Evolutionary conservation across 1,139 yeast species (phyloP).

Genomic region (Arxiozyma slooffiae): DNA sequence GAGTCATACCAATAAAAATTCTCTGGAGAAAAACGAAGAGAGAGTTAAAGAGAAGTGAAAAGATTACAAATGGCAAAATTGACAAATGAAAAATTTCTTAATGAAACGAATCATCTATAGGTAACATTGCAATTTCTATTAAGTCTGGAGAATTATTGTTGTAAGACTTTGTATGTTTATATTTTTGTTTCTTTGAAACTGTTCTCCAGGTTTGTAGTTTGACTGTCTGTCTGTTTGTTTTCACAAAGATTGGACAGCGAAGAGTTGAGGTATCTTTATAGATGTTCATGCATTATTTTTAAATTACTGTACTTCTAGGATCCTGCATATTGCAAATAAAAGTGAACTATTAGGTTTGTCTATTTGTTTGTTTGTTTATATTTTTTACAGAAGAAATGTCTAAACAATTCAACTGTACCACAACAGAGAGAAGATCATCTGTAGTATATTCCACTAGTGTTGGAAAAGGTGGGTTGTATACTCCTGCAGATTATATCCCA

Average conservation of each 20-base stretch:
- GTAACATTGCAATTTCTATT: neutral
- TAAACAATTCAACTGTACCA: constrained; percentile 25
- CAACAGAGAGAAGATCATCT: constrained; percentile 26
- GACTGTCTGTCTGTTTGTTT: neutral
- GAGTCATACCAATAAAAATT: too few relatives aligned
- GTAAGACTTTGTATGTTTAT: too few relatives aligned
- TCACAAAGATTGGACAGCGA: neutral
- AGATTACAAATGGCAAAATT: neutral
- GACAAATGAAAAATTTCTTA: neutral
- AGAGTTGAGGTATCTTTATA: neutral
- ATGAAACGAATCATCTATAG: neutral
- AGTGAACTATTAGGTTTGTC: too few relatives aligned
- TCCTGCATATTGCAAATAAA: neutral
- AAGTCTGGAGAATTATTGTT: neutral
- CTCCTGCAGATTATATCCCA: constrained; percentile 26
- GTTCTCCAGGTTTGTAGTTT: too few relatives aligned
- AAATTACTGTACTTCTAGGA: too few relatives aligned
- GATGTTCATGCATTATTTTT: too few relatives aligned
- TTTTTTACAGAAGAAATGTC: constrained; percentile 6
- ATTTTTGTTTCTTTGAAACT: too few relatives aligned
- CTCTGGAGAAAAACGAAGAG: too few relatives aligned
- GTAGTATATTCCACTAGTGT: constrained; percentile 28
- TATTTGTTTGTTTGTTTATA: too few relatives aligned
- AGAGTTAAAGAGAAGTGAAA: too few relatives aligned
- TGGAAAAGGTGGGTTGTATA: constrained; percentile 28